These are phyloP conservation scores for Didymella pinodella DNA, from an alignment of 2,329 filamentous ascomycete species.

Conservation along the genomic window DNA sequence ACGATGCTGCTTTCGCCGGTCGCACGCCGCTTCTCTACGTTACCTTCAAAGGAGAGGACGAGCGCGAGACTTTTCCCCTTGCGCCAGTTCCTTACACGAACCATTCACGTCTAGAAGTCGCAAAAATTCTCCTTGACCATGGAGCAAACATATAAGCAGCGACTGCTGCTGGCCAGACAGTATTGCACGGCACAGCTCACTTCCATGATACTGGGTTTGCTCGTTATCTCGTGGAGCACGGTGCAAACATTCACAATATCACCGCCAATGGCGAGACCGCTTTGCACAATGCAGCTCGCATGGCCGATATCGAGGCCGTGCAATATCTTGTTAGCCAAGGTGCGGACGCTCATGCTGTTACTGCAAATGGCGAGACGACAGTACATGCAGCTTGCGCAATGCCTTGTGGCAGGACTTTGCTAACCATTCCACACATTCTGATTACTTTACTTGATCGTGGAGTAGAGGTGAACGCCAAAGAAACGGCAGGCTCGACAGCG, in stretches of 20 bases:
- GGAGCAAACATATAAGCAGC: neutral
- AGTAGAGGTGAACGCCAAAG: neutral
- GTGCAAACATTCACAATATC: neutral
- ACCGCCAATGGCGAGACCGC: neutral
- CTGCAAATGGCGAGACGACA: neutral
- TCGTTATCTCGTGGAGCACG: neutral
- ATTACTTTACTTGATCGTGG: neutral
- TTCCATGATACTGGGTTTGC: neutral
- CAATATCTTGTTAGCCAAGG: neutral
- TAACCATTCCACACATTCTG: neutral
- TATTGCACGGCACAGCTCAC: neutral
- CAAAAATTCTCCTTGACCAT: neutral
- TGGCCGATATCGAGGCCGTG: neutral
- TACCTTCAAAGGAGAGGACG: neutral
- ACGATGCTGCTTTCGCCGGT: neutral
- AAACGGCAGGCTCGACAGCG: neutral
- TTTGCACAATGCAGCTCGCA: neutral
- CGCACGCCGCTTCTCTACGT: neutral
- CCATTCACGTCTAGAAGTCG: neutral
- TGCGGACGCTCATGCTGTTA: neutral
- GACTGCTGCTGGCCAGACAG: neutral
- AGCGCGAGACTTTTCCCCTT: neutral
- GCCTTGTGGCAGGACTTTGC: neutral
- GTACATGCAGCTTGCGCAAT: neutral
- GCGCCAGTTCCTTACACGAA: neutral